Evolutionary conservation across 805 yeast genomes (phyloP), one percentile per base, ranked within the genome.

Genomic region (Ogataea pilisensis): DNA sequence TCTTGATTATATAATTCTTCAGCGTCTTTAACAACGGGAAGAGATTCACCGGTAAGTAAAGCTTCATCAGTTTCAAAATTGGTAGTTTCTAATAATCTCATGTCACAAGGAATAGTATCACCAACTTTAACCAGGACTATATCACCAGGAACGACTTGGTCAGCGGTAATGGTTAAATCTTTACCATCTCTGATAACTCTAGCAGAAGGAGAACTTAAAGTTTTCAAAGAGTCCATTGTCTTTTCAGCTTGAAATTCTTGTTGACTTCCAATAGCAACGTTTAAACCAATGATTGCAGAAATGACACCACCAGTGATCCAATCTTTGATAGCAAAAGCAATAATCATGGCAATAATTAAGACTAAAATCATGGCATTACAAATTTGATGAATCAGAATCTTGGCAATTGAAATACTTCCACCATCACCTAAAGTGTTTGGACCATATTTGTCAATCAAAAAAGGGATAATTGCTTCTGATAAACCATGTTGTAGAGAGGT

Each of bases 301-400:
- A 84, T 81, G 26, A 85, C 91, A 40, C 91, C 93, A 36, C 89
- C 93, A 8, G 87, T 79, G 48, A 84, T 85, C 83, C 86, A 84
- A 58, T 85, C 91, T 43, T 70, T 69, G 48, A 85, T 81, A 17
- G 83, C 89, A 36, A 83, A 70, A 4, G 90, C 80, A 38, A 84
- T 81, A 17, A 78, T 60, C 84, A 80, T 76, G 14, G 87, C 77
- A 28, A 82, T 80, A 39, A 83, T 62, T 48, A 83, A 68, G 8
- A 84, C 91, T 48, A 84, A 61, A 37, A 83, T 79, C 93, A 84
- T 84, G 35, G 93, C 91, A 55, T 84, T 84, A 59, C 79, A 79
- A 2, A 79, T 66, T 51, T 84, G 93, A 48, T 81, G 82, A 31
- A 82, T 64, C 21, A 84, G 46, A 41, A 85, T 83, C 38, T 65